phyloP scores from a whole-genome alignment of 208 protist genomes.

The Leishmania mexicana region DNA sequence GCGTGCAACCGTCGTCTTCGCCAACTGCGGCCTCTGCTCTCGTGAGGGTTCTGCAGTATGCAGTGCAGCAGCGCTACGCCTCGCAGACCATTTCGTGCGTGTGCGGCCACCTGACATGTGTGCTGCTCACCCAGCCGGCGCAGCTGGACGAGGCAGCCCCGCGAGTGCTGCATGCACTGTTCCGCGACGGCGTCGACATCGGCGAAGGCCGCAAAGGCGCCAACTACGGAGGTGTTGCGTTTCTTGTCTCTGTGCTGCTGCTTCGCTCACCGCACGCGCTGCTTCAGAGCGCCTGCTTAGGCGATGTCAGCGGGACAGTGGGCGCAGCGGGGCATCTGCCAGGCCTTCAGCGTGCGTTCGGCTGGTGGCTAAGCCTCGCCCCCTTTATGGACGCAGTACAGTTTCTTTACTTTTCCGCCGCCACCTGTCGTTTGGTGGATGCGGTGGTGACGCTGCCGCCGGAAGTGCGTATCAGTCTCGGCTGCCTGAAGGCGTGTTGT shows the following conservation, averaged over 20 bases:
- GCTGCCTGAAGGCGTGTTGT: conserved; percentile 7
- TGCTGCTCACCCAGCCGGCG: conserved; percentile 12
- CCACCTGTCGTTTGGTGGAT: conserved; percentile 19
- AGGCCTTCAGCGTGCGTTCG: conserved; percentile 22
- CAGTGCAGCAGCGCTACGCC: conserved; percentile 8
- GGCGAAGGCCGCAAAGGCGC: conserved; percentile 13
- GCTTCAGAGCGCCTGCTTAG: conserved; percentile 3
- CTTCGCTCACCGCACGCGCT: conserved; percentile 13
- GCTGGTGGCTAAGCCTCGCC: conserved; percentile 40
- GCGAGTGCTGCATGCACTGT: conserved; percentile 17
- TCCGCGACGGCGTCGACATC: conserved; percentile 7
- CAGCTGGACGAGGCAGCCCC: conserved; percentile 9
- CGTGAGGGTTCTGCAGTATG: conserved; percentile 9
- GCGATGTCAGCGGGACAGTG: not conserved
- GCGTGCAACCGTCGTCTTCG: not conserved
- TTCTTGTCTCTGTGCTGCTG: conserved; percentile 23
- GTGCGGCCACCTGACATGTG: conserved; percentile 9
- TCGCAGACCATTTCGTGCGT: conserved; percentile 31
- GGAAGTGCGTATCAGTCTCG: not conserved
- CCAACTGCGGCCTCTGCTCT: not conserved
- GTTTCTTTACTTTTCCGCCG: conserved; percentile 26
- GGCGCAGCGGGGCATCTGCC: not conserved
- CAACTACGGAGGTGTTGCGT: conserved; percentile 21
- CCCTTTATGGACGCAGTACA: conserved; percentile 30
- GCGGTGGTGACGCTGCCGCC: not conserved